Evolutionary conservation across 495 filamentous ascomycete species (phyloP).

Genomic region (Tuber indicum): DNA sequence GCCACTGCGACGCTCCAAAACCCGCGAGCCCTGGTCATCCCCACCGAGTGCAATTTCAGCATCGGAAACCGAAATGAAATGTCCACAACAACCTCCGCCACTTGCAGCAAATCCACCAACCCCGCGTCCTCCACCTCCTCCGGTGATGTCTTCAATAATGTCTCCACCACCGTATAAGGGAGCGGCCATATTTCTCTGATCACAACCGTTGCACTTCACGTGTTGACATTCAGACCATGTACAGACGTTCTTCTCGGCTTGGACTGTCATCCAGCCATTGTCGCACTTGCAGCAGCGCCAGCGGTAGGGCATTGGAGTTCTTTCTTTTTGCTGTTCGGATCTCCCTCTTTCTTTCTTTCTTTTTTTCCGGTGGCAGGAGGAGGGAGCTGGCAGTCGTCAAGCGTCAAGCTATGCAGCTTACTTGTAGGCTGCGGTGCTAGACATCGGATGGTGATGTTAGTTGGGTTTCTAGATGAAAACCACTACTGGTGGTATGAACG

Average conservation of each 20-base stretch:
- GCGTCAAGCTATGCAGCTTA: neutral
- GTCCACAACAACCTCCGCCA: neutral
- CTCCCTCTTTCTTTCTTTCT: neutral
- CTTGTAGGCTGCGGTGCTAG: neutral
- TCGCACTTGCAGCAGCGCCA: slow-evolving; percentile 38
- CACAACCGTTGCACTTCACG: slow-evolving; percentile 32
- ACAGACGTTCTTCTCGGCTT: slow-evolving; percentile 29
- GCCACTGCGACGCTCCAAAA: neutral
- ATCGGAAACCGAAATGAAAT: neutral
- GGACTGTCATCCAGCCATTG: slow-evolving; percentile 34
- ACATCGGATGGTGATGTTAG: neutral
- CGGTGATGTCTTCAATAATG: neutral
- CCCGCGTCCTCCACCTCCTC: neutral
- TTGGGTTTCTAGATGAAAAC: neutral
- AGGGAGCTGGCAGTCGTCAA: neutral
- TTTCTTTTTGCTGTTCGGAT: slow-evolving; percentile 9
- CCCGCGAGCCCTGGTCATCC: neutral
- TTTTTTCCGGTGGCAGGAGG: too few relatives aligned
- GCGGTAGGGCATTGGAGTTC: slow-evolving; percentile 24
- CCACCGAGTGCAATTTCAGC: neutral
- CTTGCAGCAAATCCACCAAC: neutral
- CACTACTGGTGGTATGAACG: neutral
- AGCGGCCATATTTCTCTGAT: slow-evolving; percentile 31
- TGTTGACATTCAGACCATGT: slow-evolving; percentile 35
- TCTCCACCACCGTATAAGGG: slow-evolving; percentile 6